Evolutionary conservation across 2,329 filamentous ascomycete genomes (phyloP), one percentile per base, ranked within the genome.

Genomic region (Phyllosticta paracitricarpa): DNA sequence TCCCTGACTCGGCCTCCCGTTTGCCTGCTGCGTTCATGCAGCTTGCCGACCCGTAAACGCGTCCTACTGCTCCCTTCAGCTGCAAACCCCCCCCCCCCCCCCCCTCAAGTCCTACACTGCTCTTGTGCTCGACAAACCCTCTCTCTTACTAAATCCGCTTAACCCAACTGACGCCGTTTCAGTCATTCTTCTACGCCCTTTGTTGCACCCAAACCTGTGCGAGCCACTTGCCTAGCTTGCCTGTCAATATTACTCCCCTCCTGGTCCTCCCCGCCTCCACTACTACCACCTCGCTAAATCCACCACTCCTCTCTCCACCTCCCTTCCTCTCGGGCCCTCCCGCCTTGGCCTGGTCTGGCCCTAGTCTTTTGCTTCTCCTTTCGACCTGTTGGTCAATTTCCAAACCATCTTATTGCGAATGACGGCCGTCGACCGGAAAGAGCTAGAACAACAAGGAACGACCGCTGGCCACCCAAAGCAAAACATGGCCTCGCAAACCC

Each of bases 121-220:
- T 68, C 69, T 70, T 73, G 71, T 70, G 70, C 71, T 68, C 68
- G 65, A 63, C 72, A 73, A 74, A 72, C 71, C 62, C 65, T 8
- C 26, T 53, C 58, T 71, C 69, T 73, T 72, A 68, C 33, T 10
- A 40, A 40, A 53, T 67, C 70, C 66, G 66, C 68, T 72, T 70
- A 6, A 72, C 68, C 67, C 66, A 63, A 69, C 72, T 75, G 66
- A 75, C 70, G 33, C 66, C 61, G 67, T 72, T 66, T 62, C 67
- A 74, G 72, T 68, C 66, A 63, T 66, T 65, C 70, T 70, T 70
- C 68, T 65, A 68, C 58, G 65, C 66, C 69, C 54, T 66, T 58
- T 63, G 58, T 63, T 68, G 66, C 67, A 62, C 17, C 33, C 33
- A 40, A 40, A 17, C 33, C 33, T 40, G 33, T 40, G 33, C 33